Evolutionary conservation across 768 basidiomycete species (phyloP), one percentile per base, ranked within the genome.

Genomic region (Leccinellum albellum): DNA sequence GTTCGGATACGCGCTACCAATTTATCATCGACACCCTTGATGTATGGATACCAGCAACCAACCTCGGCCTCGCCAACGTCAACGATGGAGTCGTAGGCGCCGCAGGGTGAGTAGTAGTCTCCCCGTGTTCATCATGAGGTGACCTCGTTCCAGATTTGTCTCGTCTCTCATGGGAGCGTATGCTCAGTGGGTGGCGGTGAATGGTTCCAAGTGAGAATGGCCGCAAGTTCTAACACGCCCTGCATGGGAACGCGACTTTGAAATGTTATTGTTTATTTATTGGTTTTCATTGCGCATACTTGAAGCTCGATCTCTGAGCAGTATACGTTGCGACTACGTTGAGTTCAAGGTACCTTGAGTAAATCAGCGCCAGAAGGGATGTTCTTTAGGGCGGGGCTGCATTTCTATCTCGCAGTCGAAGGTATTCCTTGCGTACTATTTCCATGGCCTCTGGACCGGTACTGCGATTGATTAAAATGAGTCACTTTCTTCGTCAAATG

Each of bases 51-150:
- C 97, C 97, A 6, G 89, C 93, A 7, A 86, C 87, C 20, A 88
- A 82, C 56, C 79, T 94, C 40, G 91, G 88, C 15, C 75, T 90
- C 52, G 79, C 86, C 60, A 81, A 82, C 62, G 64, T 95, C 61
- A 92, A 88, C 67, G 97, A 98, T 58, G 95, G 96, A 24, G 66
- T 83, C 20, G 74, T 96, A 28, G 96, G 97, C 54, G 77, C 91
- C 56, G 80, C 91, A 61, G 97, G 96, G 92, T 96, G 59, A 66
- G 82, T 74, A 12, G 58, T 48, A 67, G 71, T 32, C 21, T 3
- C 45, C 37, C n/a, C 14, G 9, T 26, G 10, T 35, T 7, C 44
- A 14, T 55, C 17, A 54, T 61, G 17, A 68, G 20, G 7, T 24
- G 21, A 45, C 26, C 13, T 49, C 20, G 50, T 57, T 37, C 42